Evolutionary conservation across 768 basidiomycete species (phyloP).

Genomic region (Auricularia cornea): DNA sequence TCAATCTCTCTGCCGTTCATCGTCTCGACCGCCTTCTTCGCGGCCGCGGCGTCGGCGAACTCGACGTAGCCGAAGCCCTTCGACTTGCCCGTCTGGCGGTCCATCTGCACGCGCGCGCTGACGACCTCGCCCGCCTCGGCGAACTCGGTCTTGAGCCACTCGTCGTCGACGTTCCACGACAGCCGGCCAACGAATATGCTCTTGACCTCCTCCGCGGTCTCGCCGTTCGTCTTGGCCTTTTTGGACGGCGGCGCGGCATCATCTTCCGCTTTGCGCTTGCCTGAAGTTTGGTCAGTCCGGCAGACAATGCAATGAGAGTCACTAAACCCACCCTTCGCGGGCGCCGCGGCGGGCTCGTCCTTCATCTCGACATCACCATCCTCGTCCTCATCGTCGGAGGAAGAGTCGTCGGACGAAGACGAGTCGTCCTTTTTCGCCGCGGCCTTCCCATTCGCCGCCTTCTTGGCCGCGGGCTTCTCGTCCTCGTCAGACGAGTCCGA

Average conservation of each 20-base stretch:
- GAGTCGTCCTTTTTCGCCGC: constrained; percentile 25
- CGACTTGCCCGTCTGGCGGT: constrained; percentile 72
- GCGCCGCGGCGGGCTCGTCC: constrained; percentile 10
- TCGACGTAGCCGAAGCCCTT: constrained; percentile 82
- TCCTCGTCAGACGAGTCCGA: constrained; percentile 23
- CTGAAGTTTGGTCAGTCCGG: constrained; percentile 19
- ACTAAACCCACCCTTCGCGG: not conserved
- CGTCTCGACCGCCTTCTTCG: constrained; percentile 65
- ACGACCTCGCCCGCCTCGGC: constrained; percentile 81
- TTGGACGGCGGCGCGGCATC: constrained; percentile 55
- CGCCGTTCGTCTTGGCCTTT: constrained; percentile 59
- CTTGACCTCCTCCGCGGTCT: constrained; percentile 37
- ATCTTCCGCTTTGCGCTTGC: constrained; percentile 78
- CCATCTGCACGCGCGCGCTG: constrained; percentile 81
- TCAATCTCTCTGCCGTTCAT: constrained; percentile 87
- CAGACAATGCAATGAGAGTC: not conserved
- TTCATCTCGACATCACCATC: constrained; percentile 24
- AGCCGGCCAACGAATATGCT: constrained; percentile 88
- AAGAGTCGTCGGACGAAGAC: constrained; percentile 18
- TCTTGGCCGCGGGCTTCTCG: constrained; percentile 21
- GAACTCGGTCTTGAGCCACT: constrained; percentile 89
- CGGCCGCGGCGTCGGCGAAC: constrained; percentile 60
- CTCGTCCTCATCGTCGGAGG: constrained; percentile 18
- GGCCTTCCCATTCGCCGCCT: constrained; percentile 24
- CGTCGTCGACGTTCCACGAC: constrained; percentile 96